phyloP scores from a whole-genome alignment of 2,329 filamentous ascomycete genomes.

The Fusarium mangiferae region DNA sequence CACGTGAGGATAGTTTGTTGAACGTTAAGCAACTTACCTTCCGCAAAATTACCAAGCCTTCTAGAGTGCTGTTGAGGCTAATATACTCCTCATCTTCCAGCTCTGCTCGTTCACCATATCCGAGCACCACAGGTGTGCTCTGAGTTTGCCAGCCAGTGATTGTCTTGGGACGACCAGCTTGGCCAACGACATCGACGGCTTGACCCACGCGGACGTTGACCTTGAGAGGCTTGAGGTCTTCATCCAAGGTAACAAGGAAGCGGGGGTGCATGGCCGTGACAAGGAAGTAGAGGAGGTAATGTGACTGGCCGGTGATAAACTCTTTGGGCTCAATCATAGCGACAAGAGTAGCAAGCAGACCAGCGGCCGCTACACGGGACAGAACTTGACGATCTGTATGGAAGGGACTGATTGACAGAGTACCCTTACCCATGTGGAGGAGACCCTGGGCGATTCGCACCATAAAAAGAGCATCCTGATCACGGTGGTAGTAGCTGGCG shows the following conservation, averaged over 20 bases:
- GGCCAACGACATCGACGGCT: slow-evolving; percentile 96
- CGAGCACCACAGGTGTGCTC: slow-evolving; percentile 94
- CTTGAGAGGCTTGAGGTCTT: slow-evolving; percentile 90
- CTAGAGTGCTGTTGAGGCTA: slow-evolving; percentile 87
- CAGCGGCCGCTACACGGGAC: slow-evolving; percentile 88
- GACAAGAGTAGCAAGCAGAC: slow-evolving; percentile 88
- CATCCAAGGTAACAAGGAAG: slow-evolving; percentile 95
- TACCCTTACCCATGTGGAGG: slow-evolving; percentile 99
- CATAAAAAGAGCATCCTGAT: slow-evolving; percentile 98
- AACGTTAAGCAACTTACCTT: slow-evolving; percentile 73
- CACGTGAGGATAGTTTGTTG: background rate
- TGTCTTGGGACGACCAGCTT: slow-evolving; percentile 96
- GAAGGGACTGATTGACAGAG: slow-evolving; percentile 96
- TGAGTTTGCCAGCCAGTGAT: slow-evolving; percentile 99
- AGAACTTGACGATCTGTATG: slow-evolving; percentile 97
- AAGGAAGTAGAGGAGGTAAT: slow-evolving; percentile 97
- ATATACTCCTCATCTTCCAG: slow-evolving; percentile 98
- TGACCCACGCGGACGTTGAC: slow-evolving; percentile 98
- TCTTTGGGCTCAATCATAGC: slow-evolving; percentile 96
- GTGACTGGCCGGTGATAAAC: slow-evolving; percentile 73
- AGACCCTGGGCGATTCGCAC: slow-evolving; percentile 98
- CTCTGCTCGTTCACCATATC: slow-evolving; percentile 95
- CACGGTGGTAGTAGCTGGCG: slow-evolving; percentile 97
- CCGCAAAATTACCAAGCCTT: slow-evolving; percentile 94
- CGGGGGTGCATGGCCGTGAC: slow-evolving; percentile 96